Percentiles rank a stretch among this genome's conserved stretches.
These are phyloP conservation scores for Macaranga tanarius DNA, from an alignment of 441 rosid species.

Conservation along the genomic window DNA sequence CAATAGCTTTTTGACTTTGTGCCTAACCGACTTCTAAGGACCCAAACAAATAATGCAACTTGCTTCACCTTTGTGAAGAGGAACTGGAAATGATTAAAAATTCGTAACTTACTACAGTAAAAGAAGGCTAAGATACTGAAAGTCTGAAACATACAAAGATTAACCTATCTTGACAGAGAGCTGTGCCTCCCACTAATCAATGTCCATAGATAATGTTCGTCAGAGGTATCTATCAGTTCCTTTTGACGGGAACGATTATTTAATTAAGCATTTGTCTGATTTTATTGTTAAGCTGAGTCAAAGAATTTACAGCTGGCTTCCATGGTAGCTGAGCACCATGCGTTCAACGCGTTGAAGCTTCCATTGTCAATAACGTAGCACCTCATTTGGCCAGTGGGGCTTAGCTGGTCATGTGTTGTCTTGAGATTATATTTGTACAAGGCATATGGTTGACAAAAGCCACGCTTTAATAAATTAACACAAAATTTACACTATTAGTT, in stretches of 20 bases:
- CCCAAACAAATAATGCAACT: no score
- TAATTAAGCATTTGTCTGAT: background rate
- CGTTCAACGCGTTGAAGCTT: background rate
- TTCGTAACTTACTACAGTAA: background rate
- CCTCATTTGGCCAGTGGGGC: background rate
- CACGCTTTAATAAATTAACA: no score
- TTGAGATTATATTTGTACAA: no score
- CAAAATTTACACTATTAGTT: no score
- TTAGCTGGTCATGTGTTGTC: no score
- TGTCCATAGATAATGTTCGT: background rate
- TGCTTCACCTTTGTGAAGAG: background rate
- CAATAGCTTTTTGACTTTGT: conserved; percentile 3
- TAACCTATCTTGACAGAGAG: background rate
- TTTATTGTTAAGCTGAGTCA: background rate
- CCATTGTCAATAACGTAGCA: background rate
- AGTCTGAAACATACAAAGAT: background rate
- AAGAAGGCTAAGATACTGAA: background rate
- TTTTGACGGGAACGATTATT: background rate
- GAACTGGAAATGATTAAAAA: background rate
- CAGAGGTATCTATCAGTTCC: background rate
- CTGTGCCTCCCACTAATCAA: conserved; percentile 1
- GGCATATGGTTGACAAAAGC: no score
- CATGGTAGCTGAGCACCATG: background rate
- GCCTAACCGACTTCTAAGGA: background rate
- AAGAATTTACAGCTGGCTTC: background rate